Base-by-base conservation (phyloP, 2,329 filamentous ascomycete species). In the Coniella vitis region DNA sequence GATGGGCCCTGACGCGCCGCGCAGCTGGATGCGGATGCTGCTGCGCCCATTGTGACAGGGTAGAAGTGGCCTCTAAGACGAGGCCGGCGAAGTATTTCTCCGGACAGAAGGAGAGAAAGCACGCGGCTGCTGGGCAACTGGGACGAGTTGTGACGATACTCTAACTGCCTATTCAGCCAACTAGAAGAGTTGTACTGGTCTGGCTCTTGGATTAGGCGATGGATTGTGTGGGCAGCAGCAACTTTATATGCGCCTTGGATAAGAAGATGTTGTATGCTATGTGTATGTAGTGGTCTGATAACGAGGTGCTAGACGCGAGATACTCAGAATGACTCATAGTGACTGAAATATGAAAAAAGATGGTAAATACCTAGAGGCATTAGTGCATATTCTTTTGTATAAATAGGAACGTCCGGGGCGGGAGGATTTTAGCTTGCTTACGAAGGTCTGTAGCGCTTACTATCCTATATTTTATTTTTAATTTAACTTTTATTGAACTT, bases 1-100 rank as follows among this genome's bases (percentile, higher is more conserved):
- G 37, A 16, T 42, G 48, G 40, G 51, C 48, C 21, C 54, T 55
- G 42, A 21, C 57, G 56, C 40, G 45, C 21, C 54, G 53, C 53
- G 44, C 54, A 48, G 25, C 53, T 54, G 55, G 47, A 53, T 47
- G 59, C 46, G 35, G 47, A 45, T 49, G 49, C 51, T 54, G 58
- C 51, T 40, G 54, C 54, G 47, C 14, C 59, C 60, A 63, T 63
- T 59, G 56, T 60, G 61, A 58, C 59, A 62, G 54, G 48, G 49
- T 60, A 52, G 31, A 13, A 54, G 20, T 54, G 59, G 61, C 59
- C 61, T 59, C 61, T 52, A 41, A 37, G 41, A 38, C 50, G 61
- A 63, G 61, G 61, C 60, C 61, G 55, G 52, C 12, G 14, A 29
- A 36, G 22, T 9, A 10, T 29, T 22, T 49, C 38, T 46, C 49